These are phyloP conservation scores for Penicillium oxalicum DNA, from an alignment of 2,329 filamentous ascomycete genomes.

Conservation along the genomic window DNA sequence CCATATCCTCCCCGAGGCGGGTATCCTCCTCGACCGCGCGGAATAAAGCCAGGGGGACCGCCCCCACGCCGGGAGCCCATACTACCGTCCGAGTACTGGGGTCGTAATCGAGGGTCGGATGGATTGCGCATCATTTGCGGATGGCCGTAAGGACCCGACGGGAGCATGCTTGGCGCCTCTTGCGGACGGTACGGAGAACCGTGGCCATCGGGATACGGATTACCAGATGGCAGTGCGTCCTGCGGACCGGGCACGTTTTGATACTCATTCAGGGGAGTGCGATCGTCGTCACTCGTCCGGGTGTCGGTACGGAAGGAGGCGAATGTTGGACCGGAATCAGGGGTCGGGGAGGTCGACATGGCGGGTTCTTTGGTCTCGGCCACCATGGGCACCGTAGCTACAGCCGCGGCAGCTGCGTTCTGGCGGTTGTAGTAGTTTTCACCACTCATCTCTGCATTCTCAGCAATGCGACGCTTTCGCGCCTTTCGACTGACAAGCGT, in stretches of 20 bases:
- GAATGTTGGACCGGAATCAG: slow-evolving; percentile 47
- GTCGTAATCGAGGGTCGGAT: slow-evolving; percentile 40
- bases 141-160: slow-evolving; percentile 25
- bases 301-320: slow-evolving; percentile 35
- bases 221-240: slow-evolving; percentile 22
- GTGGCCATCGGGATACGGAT: slow-evolving; percentile 25
- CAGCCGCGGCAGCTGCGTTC: slow-evolving; percentile 30
- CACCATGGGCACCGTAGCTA: slow-evolving; percentile 15
- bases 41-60: slow-evolving; percentile 40
- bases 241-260: slow-evolving; percentile 19
- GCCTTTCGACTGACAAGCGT: slow-evolving; percentile 88
- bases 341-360: slow-evolving; percentile 51
- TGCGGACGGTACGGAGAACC: slow-evolving; percentile 30
- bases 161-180: slow-evolving; percentile 38
- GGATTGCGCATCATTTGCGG: slow-evolving; percentile 36
- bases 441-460: slow-evolving; percentile 96
- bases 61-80: slow-evolving; percentile 40
- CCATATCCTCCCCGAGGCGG: slow-evolving; percentile 43
- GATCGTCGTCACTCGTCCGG: slow-evolving; percentile 37
- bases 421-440: slow-evolving; percentile 78
- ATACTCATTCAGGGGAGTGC: slow-evolving; percentile 33
- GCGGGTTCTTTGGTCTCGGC: slow-evolving; percentile 53
- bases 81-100: slow-evolving; percentile 44
- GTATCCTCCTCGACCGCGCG: slow-evolving; percentile 54
- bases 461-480: slow-evolving; percentile 82